Base-by-base conservation (phyloP, 2,329 filamentous ascomycete genomes). In the Metarhizium guizhouense region DNA sequence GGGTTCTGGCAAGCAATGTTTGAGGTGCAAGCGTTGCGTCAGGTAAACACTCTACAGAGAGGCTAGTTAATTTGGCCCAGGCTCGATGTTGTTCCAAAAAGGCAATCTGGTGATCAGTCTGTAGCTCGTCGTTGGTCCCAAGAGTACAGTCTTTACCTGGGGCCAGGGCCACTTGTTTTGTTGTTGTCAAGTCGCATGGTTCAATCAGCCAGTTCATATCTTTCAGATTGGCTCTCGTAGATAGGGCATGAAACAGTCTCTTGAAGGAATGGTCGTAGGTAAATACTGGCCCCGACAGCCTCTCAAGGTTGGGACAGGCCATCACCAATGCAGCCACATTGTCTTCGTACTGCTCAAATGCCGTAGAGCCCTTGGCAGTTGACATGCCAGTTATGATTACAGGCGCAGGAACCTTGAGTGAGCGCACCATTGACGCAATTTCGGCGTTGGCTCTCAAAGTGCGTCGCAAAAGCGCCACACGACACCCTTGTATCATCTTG, bases 261-360 rank as follows among this genome's bases (percentile, higher is more conserved):
- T 74, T 79, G 61, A 80, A 84, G 1, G 75, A 73, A 66, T 84
- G 79, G 54, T 79, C 72, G 63, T 85, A 84, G 3, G 69, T 66
- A 2, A 77, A 74, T 54, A 80, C 74, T 43, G 80, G 78, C 0
- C 83, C 82, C 11, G 75, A 69, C 6, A 86, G 69, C 52, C 75
- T 73, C 67, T 86, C 83, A 11, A 87, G 70, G 59, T 86, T 85
- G 2, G 83, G 83, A 56, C 83, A 86, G 0, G 81, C 78, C 82
- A 85, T 84, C 56, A 86, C 73, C 29, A 86, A 68, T 5, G 83
- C 78, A 0, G 83, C 82, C 2, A 85, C 73, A 3, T 82, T 66
- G 60, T 83, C 76, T 57, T 82, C 74, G 62, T 86, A 85, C 49
- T 77, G 72, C 40, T 77, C 76, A 18, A 69, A 51, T 11, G 71